These are phyloP conservation scores for Globisporangium abappressorium DNA, from an alignment of 352 stramenopile genomes.

Conservation along the genomic window DNA sequence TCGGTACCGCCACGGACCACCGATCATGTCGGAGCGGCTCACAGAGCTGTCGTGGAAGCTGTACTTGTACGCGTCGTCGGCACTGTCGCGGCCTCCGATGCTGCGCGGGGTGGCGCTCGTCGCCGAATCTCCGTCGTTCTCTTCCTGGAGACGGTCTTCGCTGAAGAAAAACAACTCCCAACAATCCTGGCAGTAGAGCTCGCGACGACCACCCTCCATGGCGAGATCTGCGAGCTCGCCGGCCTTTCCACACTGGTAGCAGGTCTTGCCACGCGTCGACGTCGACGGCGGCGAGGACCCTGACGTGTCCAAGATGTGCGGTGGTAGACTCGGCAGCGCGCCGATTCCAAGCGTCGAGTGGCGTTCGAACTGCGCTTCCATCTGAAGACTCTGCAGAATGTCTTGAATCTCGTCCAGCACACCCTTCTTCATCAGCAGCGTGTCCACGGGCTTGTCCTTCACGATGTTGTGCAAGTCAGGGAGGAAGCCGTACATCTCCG, in stretches of 20 bases:
- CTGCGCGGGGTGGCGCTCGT: conserved; percentile 15
- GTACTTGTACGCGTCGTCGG: conserved; percentile 59
- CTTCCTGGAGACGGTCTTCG: conserved; percentile 38
- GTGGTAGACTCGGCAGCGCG: conserved; percentile 24
- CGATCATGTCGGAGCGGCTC: conserved; percentile 49
- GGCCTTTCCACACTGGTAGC: conserved; percentile 51
- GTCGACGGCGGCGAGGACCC: conserved; percentile 15
- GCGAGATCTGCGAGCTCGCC: conserved; percentile 56
- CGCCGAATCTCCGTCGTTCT: conserved; percentile 11
- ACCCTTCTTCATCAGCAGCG: conserved; percentile 64
- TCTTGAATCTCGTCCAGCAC: conserved; percentile 82
- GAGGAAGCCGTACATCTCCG: conserved; percentile 40
- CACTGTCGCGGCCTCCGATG: conserved; percentile 9
- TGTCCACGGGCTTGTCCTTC: conserved; percentile 47
- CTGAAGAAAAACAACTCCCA: conserved; percentile 76
- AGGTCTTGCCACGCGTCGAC: conserved; percentile 30
- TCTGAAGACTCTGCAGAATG: conserved; percentile 72
- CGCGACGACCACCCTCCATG: conserved; percentile 34
- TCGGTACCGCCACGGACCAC: conserved; percentile 51
- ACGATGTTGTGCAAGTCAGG: conserved; percentile 55
- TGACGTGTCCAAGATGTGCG: neutral
- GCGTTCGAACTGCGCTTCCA: conserved; percentile 76
- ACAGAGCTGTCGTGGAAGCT: conserved; percentile 73
- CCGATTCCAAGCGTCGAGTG: conserved; percentile 64
- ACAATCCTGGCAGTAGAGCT: conserved; percentile 72